Evolutionary conservation across 2,329 filamentous ascomycete species (phyloP).

Genomic region (Trichoderma sp.): DNA sequence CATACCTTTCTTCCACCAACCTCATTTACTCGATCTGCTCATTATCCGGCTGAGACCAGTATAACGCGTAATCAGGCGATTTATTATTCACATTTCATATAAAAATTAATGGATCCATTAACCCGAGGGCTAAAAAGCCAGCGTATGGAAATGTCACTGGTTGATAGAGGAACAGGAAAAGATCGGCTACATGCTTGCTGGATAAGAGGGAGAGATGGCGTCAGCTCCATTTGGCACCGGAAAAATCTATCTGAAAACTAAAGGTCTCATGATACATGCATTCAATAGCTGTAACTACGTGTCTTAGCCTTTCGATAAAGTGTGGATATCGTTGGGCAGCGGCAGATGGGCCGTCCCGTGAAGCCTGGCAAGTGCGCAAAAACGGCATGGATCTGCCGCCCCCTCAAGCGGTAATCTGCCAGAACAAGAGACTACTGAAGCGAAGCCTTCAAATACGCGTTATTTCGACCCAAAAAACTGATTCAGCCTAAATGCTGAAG

Average conservation of each 20-base stretch:
- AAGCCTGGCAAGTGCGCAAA: not conserved
- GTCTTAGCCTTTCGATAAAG: no score
- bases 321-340: not conserved
- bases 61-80: not conserved
- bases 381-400: not conserved
- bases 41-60: not conserved
- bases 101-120: not conserved
- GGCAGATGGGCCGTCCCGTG: not conserved
- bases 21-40: not conserved
- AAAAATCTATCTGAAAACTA: not conserved
- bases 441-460: not conserved
- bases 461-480: no score
- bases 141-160: not conserved
- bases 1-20: not conserved
- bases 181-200: not conserved
- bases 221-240: not conserved
- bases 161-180: not conserved
- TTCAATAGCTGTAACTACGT: not conserved
- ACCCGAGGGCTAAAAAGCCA: not conserved
- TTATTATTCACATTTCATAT: not conserved
- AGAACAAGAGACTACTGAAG: not conserved
- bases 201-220: not conserved
- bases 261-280: not conserved
- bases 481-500: not conserved
- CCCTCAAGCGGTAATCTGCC: not conserved